Conservation (phyloP, 306 rosid species). For the Citrullus amarus region DNA sequence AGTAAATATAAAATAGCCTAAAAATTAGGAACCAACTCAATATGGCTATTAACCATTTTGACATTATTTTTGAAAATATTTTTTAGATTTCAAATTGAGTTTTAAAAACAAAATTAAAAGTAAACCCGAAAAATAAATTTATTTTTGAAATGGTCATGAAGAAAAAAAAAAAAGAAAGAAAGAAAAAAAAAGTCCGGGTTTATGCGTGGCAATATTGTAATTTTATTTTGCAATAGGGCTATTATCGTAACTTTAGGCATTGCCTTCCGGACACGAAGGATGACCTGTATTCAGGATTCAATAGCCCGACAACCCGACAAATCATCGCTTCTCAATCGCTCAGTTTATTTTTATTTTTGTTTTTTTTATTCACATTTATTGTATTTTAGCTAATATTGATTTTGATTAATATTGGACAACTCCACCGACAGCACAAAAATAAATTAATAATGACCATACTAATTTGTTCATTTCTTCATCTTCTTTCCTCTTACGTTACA, state of each 20-base stretch:
- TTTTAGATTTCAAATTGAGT: too few species aligned
- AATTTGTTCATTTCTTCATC: background rate
- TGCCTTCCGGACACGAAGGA: conserved; percentile 12
- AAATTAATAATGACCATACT: background rate
- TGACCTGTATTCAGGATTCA: conserved; percentile 28
- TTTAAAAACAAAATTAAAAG: too few species aligned
- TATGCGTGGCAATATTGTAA: background rate
- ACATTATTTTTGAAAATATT: too few species aligned
- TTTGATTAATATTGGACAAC: background rate
- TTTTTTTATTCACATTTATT: background rate
- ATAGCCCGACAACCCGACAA: conserved; percentile 47
- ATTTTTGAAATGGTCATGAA: too few species aligned
- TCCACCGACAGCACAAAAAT: conserved; percentile 37
- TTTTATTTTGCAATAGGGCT: background rate
- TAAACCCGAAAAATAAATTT: too few species aligned
- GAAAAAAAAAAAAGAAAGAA: too few species aligned
- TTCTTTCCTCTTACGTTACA: background rate
- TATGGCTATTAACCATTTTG: too few species aligned
- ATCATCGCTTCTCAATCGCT: conserved; percentile 15
- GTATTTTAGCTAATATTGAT: background rate
- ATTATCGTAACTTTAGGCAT: background rate
- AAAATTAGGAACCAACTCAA: too few species aligned
- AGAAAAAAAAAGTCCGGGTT: background rate
- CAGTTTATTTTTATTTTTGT: background rate
- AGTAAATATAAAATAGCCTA: too few species aligned